phyloP scores from a whole-genome alignment of 768 basidiomycete genomes.

The Amanita phalloides region DNA sequence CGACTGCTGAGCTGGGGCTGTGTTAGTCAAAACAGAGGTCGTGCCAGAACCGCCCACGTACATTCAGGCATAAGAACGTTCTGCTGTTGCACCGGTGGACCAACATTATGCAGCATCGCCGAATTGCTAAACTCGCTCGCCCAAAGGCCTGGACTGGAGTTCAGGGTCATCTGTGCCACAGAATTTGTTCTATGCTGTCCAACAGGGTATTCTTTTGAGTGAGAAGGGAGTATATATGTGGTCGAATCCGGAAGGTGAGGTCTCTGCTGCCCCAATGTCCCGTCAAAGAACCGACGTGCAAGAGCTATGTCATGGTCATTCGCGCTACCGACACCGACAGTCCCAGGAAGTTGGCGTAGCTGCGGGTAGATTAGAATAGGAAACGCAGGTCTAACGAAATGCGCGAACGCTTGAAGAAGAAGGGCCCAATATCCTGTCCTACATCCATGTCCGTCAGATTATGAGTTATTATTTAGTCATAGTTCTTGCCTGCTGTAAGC shows the following conservation, averaged over 20 bases:
- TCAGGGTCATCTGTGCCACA: conserved; percentile 23
- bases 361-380: conserved; percentile 15
- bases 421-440: conserved; percentile 71
- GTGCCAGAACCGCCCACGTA: conserved; percentile 19
- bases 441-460: conserved; percentile 6
- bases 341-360: conserved; percentile 70
- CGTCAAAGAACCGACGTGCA: conserved; percentile 74
- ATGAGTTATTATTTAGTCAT: neutral
- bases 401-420: conserved; percentile 56
- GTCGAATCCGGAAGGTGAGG: conserved; percentile 4
- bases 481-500: conserved; percentile 66
- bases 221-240: conserved; percentile 12
- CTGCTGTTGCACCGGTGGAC: conserved; percentile 21
- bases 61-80: conserved; percentile 25
- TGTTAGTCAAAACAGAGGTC: conserved; percentile 3
- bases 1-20: conserved; percentile 5
- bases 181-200: conserved; percentile 6
- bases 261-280: conserved; percentile 17
- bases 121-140: conserved; percentile 37
- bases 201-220: conserved; percentile 4
- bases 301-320: conserved; percentile 61
- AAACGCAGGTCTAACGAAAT: neutral
- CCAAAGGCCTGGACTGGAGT: conserved; percentile 31
- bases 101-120: neutral
- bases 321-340: conserved; percentile 32